These are phyloP conservation scores for Alternaria ventricosa DNA, from an alignment of 2,329 filamentous ascomycete genomes.

Conservation along the genomic window DNA sequence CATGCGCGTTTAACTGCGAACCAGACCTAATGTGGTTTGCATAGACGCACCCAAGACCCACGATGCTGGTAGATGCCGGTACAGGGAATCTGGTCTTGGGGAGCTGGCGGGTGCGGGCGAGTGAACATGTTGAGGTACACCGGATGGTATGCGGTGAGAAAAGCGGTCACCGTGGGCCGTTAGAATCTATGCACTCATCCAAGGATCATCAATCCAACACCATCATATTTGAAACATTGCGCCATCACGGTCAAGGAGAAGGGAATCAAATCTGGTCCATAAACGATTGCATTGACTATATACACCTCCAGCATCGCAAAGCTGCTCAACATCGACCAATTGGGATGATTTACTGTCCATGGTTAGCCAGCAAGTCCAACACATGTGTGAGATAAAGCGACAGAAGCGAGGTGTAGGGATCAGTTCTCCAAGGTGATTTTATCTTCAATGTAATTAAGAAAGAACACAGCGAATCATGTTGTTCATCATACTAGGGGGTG, in stretches of 20 bases:
- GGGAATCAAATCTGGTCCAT: background rate
- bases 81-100: conserved; percentile 12
- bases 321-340: background rate
- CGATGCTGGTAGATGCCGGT: conserved; percentile 8
- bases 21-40: conserved; percentile 1
- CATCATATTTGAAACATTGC: background rate
- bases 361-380: conserved; percentile 11
- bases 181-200: background rate
- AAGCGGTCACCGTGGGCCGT: conserved; percentile 17
- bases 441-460: conserved; percentile 67
- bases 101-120: background rate
- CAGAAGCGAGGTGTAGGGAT: conserved; percentile 30
- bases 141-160: conserved; percentile 16
- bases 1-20: background rate
- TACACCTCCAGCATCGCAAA: conserved; percentile 1
- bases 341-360: background rate
- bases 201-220: background rate
- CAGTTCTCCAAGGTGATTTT: conserved; percentile 72
- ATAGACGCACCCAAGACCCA: conserved; percentile 5
- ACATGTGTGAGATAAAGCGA: background rate
- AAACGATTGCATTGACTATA: conserved; percentile 4
- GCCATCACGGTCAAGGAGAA: background rate
- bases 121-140: conserved; percentile 6
- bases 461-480: conserved; percentile 67
- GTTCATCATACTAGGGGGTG: conserved; percentile 61